phyloP scores from a whole-genome alignment of 2,329 filamentous ascomycete species.

The Aspergillus udagawae region DNA sequence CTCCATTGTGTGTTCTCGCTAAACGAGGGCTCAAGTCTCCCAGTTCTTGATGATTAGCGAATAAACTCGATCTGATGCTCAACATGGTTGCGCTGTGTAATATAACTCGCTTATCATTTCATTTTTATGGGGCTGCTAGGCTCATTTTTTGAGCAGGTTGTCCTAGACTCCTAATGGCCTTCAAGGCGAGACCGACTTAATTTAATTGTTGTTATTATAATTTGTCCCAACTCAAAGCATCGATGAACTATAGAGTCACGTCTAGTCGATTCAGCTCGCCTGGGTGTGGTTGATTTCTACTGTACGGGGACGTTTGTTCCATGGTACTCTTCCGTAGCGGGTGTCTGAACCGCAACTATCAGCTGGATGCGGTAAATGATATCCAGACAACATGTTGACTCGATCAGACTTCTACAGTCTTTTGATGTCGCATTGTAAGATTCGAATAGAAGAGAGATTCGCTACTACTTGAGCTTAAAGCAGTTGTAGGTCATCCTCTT shows the following conservation, averaged over 20 bases:
- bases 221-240: not conserved
- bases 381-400: too few species aligned
- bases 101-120: not conserved
- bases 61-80: not conserved
- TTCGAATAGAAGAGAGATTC: too few species aligned
- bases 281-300: not conserved
- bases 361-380: too few species aligned
- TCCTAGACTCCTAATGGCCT: too few species aligned
- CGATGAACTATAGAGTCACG: not conserved
- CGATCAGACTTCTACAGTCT: not conserved
- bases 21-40: not conserved
- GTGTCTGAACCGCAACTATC: not conserved
- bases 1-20: not conserved
- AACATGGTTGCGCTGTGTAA: not conserved
- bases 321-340: not conserved
- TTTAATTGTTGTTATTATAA: not conserved
- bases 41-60: not conserved
- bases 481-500: too few species aligned
- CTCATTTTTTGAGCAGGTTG: not conserved
- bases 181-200: too few species aligned
- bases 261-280: not conserved
- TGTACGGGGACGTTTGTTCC: not conserved
- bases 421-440: not conserved
- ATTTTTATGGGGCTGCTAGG: not conserved
- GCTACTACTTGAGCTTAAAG: too few species aligned